Percentiles rank a stretch among this genome's conserved stretches.
These are phyloP conservation scores for Coemansia sp. DNA, from an alignment of 192 early-diverging fungal genomes.

Conservation along the genomic window DNA sequence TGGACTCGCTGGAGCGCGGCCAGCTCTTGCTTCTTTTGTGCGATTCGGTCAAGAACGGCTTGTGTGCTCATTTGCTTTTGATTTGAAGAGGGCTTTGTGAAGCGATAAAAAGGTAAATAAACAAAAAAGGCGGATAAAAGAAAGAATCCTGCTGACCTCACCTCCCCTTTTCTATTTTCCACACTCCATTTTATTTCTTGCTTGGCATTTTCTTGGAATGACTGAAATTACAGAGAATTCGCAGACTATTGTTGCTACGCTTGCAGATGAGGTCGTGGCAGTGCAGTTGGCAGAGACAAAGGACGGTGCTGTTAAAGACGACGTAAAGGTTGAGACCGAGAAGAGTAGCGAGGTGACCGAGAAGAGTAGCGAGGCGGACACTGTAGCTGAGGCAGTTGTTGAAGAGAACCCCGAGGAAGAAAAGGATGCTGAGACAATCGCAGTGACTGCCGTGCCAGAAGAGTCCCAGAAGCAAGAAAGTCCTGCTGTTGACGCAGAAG, in stretches of 20 bases:
- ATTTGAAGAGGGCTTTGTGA: neutral
- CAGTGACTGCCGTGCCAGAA: neutral
- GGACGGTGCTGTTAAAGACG: neutral
- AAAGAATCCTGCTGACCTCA: neutral
- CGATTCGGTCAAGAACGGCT: slow-evolving; percentile 34
- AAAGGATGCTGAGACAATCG: neutral
- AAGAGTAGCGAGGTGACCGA: neutral
- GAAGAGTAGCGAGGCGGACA: neutral
- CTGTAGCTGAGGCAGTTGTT: neutral
- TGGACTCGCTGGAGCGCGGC: slow-evolving; percentile 42
- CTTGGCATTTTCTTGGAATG: neutral
- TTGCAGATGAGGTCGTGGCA: neutral
- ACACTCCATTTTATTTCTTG: neutral
- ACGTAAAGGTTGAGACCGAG: neutral
- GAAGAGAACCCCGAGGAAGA: neutral
- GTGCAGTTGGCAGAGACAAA: slow-evolving; percentile 1
- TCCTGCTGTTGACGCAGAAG: no score
- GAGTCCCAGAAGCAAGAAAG: neutral
- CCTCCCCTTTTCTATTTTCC: neutral
- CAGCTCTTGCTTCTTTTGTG: slow-evolving; percentile 49
- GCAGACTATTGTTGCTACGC: neutral
- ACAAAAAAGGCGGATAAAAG: neutral
- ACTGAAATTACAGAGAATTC: neutral
- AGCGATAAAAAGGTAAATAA: neutral
- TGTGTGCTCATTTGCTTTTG: slow-evolving; percentile 37